phyloP scores from a whole-genome alignment of 495 filamentous ascomycete genomes.

The Trichoderma virens region DNA sequence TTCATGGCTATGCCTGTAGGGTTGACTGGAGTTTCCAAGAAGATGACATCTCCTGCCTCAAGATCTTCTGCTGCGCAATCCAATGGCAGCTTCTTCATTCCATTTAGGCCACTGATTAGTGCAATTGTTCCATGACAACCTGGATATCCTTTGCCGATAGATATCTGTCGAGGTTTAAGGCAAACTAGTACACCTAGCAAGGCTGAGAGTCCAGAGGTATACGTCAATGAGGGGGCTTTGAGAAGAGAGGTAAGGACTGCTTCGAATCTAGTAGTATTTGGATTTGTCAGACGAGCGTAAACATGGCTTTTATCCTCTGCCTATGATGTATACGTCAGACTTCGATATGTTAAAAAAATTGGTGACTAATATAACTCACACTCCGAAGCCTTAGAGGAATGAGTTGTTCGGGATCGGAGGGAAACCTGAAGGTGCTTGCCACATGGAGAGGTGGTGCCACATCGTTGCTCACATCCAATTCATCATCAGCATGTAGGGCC shows the following conservation, averaged over 20 bases:
- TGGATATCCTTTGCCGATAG: constrained; percentile 80
- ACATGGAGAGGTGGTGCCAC: constrained; percentile 82
- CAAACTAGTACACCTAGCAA: constrained; percentile 77
- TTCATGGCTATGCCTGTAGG: constrained; percentile 72
- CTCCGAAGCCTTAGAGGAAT: neutral
- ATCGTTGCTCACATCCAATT: constrained; percentile 58
- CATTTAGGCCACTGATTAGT: constrained; percentile 62
- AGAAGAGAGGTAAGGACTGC: constrained; percentile 68
- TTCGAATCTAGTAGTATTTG: constrained; percentile 76
- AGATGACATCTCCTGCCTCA: constrained; percentile 70
- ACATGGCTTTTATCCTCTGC: constrained; percentile 44
- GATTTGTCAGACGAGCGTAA: constrained; percentile 70
- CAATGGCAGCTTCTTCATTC: constrained; percentile 56
- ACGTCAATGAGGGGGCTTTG: constrained; percentile 60
- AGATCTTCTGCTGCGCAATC: constrained; percentile 40
- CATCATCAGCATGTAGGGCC: constrained; percentile 83
- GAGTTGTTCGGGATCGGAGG: constrained; percentile 55
- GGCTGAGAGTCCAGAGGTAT: constrained; percentile 76
- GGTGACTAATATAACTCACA: neutral
- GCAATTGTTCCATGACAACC: constrained; percentile 78
- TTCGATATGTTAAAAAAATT: too few relatives aligned
- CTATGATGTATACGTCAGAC: constrained; percentile 22
- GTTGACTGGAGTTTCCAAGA: constrained; percentile 88
- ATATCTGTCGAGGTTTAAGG: constrained; percentile 68
- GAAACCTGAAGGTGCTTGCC: constrained; percentile 82